A percentile compares a stretch with the other conserved stretches of the same genome.
Evolutionary conservation across 495 filamentous ascomycete species (phyloP).

Genomic region (Penicillium pancosmium): DNA sequence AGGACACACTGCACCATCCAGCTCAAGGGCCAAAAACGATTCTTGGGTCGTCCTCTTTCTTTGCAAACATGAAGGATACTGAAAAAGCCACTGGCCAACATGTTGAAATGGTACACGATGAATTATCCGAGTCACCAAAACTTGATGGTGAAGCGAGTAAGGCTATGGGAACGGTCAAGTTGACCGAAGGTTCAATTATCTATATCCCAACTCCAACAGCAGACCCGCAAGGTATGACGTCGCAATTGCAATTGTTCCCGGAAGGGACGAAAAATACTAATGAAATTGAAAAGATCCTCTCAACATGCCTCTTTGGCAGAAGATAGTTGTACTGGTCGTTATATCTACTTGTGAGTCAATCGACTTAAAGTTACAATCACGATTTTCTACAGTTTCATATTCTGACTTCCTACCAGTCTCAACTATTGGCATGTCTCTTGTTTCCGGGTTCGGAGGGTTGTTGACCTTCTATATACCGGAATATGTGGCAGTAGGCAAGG

Average conservation of each 20-base stretch:
- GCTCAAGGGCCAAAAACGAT: neutral
- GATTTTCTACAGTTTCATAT: neutral
- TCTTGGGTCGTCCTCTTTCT: neutral
- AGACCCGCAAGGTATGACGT: slow-evolving; percentile 25
- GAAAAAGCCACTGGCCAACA: slow-evolving; percentile 17
- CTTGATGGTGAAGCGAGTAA: slow-evolving; percentile 8
- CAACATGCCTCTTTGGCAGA: slow-evolving; percentile 33
- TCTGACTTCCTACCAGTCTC: slow-evolving; percentile 19
- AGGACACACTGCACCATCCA: neutral
- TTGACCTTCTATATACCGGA: slow-evolving; percentile 26
- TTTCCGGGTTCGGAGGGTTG: slow-evolving; percentile 34
- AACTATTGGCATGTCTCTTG: slow-evolving; percentile 30
- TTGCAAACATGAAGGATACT: slow-evolving; percentile 4
- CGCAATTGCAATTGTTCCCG: neutral
- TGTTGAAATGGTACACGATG: slow-evolving; percentile 26
- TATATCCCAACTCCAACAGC: slow-evolving; percentile 36
- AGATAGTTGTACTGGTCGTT: slow-evolving; percentile 26
- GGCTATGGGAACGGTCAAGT: slow-evolving; percentile 34
- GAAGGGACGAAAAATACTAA: neutral
- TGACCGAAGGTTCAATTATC: slow-evolving; percentile 31
- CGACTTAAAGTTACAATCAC: neutral
- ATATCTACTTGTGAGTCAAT: slow-evolving; percentile 29
- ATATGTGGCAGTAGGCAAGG: slow-evolving; percentile 24
- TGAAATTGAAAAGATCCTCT: slow-evolving; percentile 26
- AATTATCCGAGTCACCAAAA: neutral